Percentiles rank a stretch among this genome's conserved stretches.
phyloP scores from a whole-genome alignment of 2,329 filamentous ascomycete species.

The Fusarium sacchari region DNA sequence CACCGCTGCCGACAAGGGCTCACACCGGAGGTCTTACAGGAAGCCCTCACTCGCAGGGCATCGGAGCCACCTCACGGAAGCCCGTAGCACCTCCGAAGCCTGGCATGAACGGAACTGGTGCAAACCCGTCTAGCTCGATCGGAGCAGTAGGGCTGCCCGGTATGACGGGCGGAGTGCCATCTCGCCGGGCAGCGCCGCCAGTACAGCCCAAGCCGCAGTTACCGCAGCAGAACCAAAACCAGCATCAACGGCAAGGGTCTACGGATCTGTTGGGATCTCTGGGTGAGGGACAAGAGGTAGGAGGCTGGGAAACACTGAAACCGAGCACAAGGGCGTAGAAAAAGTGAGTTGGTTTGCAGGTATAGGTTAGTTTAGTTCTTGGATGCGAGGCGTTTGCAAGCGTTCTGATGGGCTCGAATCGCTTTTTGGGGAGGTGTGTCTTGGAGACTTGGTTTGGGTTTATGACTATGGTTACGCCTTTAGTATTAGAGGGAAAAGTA shows the following conservation, averaged over 20 bases:
- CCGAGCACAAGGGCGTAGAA: conserved; percentile 50
- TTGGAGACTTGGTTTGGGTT: neutral
- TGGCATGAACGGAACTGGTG: conserved; percentile 32
- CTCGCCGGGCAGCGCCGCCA: conserved; percentile 34
- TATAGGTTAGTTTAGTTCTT: neutral
- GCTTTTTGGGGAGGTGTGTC: neutral
- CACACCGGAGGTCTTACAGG: conserved; percentile 27
- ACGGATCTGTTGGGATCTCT: conserved; percentile 59
- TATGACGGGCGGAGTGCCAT: conserved; percentile 32
- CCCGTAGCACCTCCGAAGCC: conserved; percentile 41
- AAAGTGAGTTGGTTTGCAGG: neutral
- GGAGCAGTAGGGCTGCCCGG: conserved; percentile 33
- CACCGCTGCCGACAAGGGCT: conserved; percentile 39
- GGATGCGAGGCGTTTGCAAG: conserved; percentile 26
- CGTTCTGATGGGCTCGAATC: conserved; percentile 1
- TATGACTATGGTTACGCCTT: neutral
- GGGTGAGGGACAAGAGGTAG: conserved; percentile 59
- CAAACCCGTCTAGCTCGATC: conserved; percentile 25
- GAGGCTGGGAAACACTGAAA: conserved; percentile 66
- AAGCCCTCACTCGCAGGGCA: conserved; percentile 19
- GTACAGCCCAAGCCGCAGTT: conserved; percentile 30
- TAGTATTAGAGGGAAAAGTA: conserved; percentile 2
- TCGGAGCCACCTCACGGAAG: conserved; percentile 34
- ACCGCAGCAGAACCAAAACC: conserved; percentile 40
- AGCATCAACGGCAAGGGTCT: conserved; percentile 45